A percentile compares a stretch with the other conserved stretches of the same genome.
Evolutionary conservation across 768 basidiomycete species (phyloP).

Genomic region (Mycena metata): DNA sequence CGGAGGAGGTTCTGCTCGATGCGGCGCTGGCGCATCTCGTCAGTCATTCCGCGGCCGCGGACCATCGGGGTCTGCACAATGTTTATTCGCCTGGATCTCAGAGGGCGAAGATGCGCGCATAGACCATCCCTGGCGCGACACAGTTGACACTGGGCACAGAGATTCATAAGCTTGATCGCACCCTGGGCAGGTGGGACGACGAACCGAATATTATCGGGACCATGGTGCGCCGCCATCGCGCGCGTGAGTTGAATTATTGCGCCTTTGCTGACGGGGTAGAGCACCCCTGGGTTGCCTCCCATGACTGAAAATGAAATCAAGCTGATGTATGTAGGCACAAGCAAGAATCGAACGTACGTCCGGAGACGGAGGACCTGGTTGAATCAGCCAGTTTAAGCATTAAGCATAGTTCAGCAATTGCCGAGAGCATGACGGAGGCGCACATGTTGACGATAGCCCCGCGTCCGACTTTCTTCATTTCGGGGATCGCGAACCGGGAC

Average conservation of each 20-base stretch:
- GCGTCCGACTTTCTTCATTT: slow-evolving; percentile 56
- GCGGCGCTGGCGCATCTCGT: slow-evolving; percentile 53
- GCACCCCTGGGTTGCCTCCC: slow-evolving; percentile 55
- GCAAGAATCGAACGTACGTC: slow-evolving; percentile 18
- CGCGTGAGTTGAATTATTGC: slow-evolving; percentile 60
- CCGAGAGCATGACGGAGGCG: neutral
- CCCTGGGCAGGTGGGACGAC: slow-evolving; percentile 11
- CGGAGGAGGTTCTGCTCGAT: slow-evolving; percentile 53
- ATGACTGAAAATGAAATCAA: slow-evolving; percentile 14
- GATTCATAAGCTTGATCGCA: too few relatives aligned
- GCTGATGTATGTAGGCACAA: neutral
- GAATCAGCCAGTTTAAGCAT: neutral
- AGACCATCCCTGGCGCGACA: slow-evolving; percentile 51
- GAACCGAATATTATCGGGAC: slow-evolving; percentile 55
- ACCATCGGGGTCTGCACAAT: slow-evolving; percentile 53
- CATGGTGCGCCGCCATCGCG: slow-evolving; percentile 61
- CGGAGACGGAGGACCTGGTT: slow-evolving; percentile 31
- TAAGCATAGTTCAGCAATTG: neutral
- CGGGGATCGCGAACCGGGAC: slow-evolving; percentile 58
- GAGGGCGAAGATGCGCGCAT: slow-evolving; percentile 26
- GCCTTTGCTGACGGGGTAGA: slow-evolving; percentile 60
- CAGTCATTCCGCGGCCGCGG: slow-evolving; percentile 51
- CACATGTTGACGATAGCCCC: slow-evolving; percentile 58
- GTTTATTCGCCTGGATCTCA: neutral
- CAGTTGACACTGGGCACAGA: slow-evolving; percentile 12